Evolutionary conservation across 2,329 filamentous ascomycete species (phyloP).

Genomic region (Macrophomina phaseolina): DNA sequence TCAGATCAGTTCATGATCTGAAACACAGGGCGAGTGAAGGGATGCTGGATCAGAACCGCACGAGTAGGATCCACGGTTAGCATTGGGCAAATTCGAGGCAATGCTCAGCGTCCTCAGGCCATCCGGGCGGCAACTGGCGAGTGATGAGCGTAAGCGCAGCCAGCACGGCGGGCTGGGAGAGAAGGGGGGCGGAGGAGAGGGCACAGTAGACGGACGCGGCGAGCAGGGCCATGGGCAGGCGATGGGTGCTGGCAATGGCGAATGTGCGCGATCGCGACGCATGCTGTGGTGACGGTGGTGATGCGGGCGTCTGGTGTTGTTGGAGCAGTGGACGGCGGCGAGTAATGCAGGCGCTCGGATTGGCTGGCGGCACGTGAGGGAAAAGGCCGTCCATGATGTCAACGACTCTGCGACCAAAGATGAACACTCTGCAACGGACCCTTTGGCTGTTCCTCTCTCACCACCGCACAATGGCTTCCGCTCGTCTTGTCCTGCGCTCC

Average conservation of each 20-base stretch:
- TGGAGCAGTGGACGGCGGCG: background rate
- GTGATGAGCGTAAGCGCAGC: constrained; percentile 11
- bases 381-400: constrained; percentile 17
- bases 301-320: background rate
- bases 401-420: constrained; percentile 19
- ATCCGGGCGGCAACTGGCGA: constrained; percentile 2
- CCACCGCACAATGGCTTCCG: constrained; percentile 51
- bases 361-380: constrained; percentile 18
- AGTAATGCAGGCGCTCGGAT: constrained; percentile 9
- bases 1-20: constrained; percentile 3
- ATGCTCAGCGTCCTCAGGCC: constrained; percentile 19
- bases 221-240: background rate
- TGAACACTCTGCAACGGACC: background rate
- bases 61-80: constrained; percentile 24
- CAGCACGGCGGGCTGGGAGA: background rate
- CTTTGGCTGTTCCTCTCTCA: background rate
- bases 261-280: background rate
- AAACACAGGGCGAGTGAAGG: constrained; percentile 14
- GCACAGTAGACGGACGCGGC: background rate
- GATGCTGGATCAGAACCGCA: constrained; percentile 22
- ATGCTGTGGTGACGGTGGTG: background rate
- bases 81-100: constrained; percentile 9
- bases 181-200: background rate
- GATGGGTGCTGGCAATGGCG: background rate
- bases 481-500: constrained; percentile 53